These are phyloP conservation scores for Backusella sp. DNA, from an alignment of 192 early-diverging fungal genomes.

Conservation along the genomic window DNA sequence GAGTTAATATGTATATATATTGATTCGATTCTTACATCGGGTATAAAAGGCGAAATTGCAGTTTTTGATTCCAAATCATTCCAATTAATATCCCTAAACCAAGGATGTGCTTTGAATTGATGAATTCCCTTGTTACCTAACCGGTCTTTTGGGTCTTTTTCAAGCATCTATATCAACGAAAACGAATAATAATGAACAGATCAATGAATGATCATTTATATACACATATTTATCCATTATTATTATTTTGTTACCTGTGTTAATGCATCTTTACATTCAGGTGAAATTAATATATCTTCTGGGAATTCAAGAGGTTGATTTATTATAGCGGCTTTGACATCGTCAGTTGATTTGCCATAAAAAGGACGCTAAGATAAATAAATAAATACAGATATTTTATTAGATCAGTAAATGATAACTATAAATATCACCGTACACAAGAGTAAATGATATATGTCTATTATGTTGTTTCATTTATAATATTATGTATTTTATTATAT, in stretches of 20 bases:
- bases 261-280: conserved; percentile 52
- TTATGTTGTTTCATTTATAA: too few relatives aligned
- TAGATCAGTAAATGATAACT: background rate
- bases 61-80: conserved; percentile 18
- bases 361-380: conserved; percentile 68
- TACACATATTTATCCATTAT: conserved; percentile 30
- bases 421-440: conserved; percentile 16
- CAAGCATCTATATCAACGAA: conserved; percentile 10
- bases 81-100: conserved; percentile 32
- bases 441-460: too few relatives aligned
- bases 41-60: conserved; percentile 24
- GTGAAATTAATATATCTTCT: conserved; percentile 49
- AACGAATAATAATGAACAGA: background rate
- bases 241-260: conserved; percentile 41
- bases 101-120: conserved; percentile 26
- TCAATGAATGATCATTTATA: background rate
- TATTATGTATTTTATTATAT: too few relatives aligned
- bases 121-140: conserved; percentile 15
- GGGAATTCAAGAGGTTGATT: conserved; percentile 66
- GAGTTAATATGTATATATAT: background rate
- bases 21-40: conserved; percentile 19
- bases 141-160: background rate
- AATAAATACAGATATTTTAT: background rate
- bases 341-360: conserved; percentile 73
- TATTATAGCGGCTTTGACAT: conserved; percentile 66